Percentiles rank a stretch among this genome's conserved stretches.
Evolutionary conservation across 2,329 filamentous ascomycete genomes (phyloP).

Genomic region (Myriangium duriaei): DNA sequence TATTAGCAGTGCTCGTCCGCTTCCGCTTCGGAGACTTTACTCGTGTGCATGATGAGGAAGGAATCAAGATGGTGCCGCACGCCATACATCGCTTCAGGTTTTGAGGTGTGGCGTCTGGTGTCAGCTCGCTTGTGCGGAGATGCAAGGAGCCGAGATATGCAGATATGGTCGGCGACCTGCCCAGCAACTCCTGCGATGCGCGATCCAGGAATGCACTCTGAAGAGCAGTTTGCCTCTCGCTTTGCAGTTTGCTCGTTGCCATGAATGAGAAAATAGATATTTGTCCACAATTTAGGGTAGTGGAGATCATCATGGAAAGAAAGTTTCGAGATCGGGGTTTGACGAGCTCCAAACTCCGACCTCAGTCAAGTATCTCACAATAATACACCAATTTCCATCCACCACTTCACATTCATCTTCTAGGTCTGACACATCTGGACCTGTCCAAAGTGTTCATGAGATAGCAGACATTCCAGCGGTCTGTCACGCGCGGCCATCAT

Average conservation of each 20-base stretch:
- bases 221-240: no score
- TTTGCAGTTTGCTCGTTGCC: no score
- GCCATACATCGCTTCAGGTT: constrained; percentile 19
- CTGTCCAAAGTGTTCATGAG: background rate
- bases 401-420: no score
- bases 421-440: no score
- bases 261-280: no score
- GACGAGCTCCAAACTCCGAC: no score
- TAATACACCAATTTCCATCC: no score
- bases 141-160: constrained; percentile 9
- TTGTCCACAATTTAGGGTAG: no score
- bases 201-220: constrained; percentile 6
- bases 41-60: constrained; percentile 21
- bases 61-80: constrained; percentile 26
- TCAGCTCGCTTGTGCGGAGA: background rate
- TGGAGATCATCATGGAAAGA: no score
- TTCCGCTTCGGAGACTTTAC: no score
- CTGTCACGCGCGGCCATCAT: constrained; percentile 29
- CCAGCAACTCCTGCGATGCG: constrained; percentile 4
- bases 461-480: background rate
- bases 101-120: no score
- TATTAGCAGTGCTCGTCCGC: background rate
- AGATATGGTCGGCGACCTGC: constrained; percentile 9
- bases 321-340: background rate
- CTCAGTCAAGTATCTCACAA: no score